Evolutionary conservation across 768 basidiomycete species (phyloP).

Genomic region (Lactarius vividus): DNA sequence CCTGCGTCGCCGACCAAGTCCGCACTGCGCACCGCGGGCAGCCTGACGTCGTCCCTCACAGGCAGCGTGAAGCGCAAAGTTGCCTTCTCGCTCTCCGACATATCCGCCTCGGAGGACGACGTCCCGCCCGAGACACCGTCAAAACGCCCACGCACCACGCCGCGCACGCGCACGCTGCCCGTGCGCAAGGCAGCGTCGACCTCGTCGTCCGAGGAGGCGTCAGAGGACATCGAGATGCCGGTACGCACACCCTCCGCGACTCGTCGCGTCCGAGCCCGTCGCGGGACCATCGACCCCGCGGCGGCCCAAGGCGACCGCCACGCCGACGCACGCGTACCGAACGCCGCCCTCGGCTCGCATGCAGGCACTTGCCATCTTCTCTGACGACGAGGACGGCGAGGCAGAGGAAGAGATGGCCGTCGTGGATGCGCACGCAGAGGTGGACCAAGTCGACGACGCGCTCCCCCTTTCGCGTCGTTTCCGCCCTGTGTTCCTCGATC

Average conservation of each 20-base stretch:
- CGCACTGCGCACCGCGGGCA: constrained; percentile 13
- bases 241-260: neutral
- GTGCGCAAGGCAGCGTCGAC: neutral
- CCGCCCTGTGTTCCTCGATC: constrained; percentile 26
- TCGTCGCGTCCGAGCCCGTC: constrained; percentile 16
- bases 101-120: constrained; percentile 13
- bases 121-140: constrained; percentile 24
- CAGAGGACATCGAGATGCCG: constrained; percentile 17
- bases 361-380: constrained; percentile 8
- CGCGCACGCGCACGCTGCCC: constrained; percentile 18
- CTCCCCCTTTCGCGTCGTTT: constrained; percentile 23
- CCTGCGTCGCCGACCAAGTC: constrained; percentile 25
- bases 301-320: neutral
- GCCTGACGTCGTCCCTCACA: constrained; percentile 4
- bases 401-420: neutral
- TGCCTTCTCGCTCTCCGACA: constrained; percentile 18
- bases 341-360: constrained; percentile 24
- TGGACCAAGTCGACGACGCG: constrained; percentile 5
- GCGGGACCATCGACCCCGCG: constrained; percentile 26
- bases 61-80: constrained; percentile 25
- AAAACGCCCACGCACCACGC: constrained; percentile 19
- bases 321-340: constrained; percentile 20
- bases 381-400: constrained; percentile 2
- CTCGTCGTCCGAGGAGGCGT: constrained; percentile 14
- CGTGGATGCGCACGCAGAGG: neutral